These are phyloP conservation scores for Kodamaea neixiangensis DNA, from an alignment of 805 yeast species.

Conservation along the genomic window DNA sequence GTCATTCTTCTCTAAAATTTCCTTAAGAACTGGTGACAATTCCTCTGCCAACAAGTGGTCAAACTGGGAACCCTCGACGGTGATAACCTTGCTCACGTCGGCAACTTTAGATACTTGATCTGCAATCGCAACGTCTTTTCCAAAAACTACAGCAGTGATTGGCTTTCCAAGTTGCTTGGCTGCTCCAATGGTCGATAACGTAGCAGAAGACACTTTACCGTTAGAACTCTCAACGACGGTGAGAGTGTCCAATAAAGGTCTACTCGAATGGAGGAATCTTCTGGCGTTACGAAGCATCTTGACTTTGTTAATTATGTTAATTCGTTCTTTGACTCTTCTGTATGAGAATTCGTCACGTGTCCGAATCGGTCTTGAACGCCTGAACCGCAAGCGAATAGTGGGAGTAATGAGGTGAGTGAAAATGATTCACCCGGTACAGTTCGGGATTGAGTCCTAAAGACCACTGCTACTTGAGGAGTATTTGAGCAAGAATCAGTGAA, in stretches of 20 bases:
- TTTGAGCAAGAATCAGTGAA: too few relatives aligned
- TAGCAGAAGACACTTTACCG: conserved; percentile 59
- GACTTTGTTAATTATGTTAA: background rate
- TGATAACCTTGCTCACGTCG: conserved; percentile 55
- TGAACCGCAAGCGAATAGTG: background rate
- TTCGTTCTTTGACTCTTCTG: background rate
- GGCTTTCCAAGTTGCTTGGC: conserved; percentile 77
- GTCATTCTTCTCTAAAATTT: conserved; percentile 42
- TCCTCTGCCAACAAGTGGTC: conserved; percentile 80
- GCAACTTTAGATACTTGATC: conserved; percentile 52
- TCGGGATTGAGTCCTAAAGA: too few relatives aligned
- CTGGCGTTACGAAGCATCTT: conserved; percentile 2
- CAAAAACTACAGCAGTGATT: conserved; percentile 75
- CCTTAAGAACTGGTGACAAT: conserved; percentile 64
- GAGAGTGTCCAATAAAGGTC: conserved; percentile 49
- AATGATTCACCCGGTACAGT: too few relatives aligned
- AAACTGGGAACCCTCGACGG: conserved; percentile 59
- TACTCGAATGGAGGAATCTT: conserved; percentile 50
- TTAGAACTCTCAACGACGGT: conserved; percentile 71
- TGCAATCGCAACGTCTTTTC: conserved; percentile 57
- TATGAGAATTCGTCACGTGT: conserved; percentile 1
- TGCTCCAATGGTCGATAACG: conserved; percentile 74
- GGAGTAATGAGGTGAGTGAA: too few relatives aligned
- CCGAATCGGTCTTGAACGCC: background rate
- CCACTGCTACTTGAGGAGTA: too few relatives aligned